Evolutionary conservation across 2,329 filamentous ascomycete genomes (phyloP), one percentile per base, ranked within the genome.

Genomic region (Lasiodiplodia citricola): DNA sequence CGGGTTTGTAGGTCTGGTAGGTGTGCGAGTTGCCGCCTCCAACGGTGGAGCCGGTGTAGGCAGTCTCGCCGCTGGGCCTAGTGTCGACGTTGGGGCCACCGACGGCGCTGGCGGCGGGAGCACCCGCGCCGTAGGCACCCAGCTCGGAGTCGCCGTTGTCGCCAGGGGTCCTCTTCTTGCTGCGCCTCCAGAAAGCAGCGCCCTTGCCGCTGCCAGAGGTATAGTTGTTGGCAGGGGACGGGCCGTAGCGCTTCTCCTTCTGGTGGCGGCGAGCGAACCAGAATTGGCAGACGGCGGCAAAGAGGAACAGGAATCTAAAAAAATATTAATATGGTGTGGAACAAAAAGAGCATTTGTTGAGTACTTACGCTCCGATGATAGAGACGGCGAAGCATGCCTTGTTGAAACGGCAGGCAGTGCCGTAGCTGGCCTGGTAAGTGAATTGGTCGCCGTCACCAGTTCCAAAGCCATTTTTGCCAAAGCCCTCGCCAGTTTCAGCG

Each of bases 311-410:
- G 82, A 92, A 79, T 60, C 89, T 92, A 52, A 25, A 52, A n/a
- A 31, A 25, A 21, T n/a, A 38, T 54, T 16, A 58, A 35, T 69
- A 65, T 47, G 57, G 38, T 37, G 35, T 25, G 16, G 6, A 3
- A 21, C 2, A 5, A 21, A 14, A 8, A 21, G 21, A 10, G 8
- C 21, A 14, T 2, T 5, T 6, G n/a, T 8, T 47, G 31, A 16
- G 10, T 38, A 83, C 85, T 83, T 84, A 94, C 89, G 92, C 89
- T 75, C 87, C 91, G 68, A 94, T 87, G 70, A 97, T 91, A 37
- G 94, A 83, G 18, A 96, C 89, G 3, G 92, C 91, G 72, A 97
- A 90, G 70, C 85, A 87, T 55, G 90, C 93, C 62, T 90, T 92
- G 81, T 97, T 88, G 73, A 97, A 83, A 69, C 85, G 85, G 83